These are phyloP conservation scores for Trichoderma erinaceum DNA, from an alignment of 495 filamentous ascomycete species.

Conservation along the genomic window DNA sequence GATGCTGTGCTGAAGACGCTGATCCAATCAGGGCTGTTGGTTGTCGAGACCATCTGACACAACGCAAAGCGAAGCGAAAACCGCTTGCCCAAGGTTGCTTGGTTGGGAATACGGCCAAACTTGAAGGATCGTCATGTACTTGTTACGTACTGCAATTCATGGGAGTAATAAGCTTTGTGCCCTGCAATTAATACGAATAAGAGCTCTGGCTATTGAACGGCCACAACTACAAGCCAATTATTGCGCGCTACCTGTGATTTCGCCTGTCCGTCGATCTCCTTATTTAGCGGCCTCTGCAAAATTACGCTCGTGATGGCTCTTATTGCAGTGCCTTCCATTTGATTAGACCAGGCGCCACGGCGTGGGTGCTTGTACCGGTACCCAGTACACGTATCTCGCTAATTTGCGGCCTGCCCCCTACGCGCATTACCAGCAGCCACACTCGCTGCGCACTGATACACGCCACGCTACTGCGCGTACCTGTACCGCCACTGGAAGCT, in stretches of 20 bases:
- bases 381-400: not conserved
- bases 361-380: not conserved
- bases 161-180: too few species aligned
- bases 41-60: not conserved
- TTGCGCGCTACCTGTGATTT: not conserved
- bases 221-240: too few species aligned
- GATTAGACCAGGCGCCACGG: not conserved
- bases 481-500: not conserved
- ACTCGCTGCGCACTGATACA: not conserved
- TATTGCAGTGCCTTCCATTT: conserved; percentile 7
- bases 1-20: not conserved
- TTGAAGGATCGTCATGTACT: too few species aligned
- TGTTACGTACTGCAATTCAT: too few species aligned
- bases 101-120: not conserved
- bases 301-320: conserved; percentile 9
- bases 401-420: too few species aligned
- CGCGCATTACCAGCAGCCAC: too few species aligned
- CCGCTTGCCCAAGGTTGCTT: not conserved
- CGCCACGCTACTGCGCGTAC: not conserved
- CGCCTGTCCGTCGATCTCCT: conserved; percentile 8
- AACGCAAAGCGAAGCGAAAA: not conserved
- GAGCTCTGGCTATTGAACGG: not conserved
- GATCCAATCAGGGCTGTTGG: not conserved
- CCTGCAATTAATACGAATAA: not conserved
- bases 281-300: not conserved